Conservation (phyloP, 2,329 filamentous ascomycete genomes). For the Cordyceps cateniannulata region DNA sequence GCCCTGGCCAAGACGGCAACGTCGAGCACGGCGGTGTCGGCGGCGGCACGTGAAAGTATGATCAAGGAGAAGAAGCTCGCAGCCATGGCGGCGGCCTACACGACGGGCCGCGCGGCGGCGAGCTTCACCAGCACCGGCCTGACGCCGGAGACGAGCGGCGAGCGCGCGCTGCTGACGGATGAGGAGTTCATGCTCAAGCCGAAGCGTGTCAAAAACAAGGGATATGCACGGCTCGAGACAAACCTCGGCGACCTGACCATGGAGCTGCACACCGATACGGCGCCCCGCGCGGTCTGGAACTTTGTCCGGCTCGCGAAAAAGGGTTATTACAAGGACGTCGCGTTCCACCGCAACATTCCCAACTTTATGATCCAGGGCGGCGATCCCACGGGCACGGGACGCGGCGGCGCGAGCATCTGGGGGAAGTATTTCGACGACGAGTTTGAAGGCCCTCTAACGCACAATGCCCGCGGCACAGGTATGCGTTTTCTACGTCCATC, state of each 20-base stretch:
- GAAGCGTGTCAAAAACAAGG: constrained; percentile 79
- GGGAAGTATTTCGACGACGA: constrained; percentile 92
- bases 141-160: constrained; percentile 83
- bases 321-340: constrained; percentile 79
- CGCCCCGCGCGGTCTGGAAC: constrained; percentile 94
- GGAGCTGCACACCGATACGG: constrained; percentile 84
- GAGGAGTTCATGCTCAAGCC: constrained; percentile 97
- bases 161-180: constrained; percentile 78
- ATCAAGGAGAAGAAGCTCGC: constrained; percentile 55
- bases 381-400: constrained; percentile 85
- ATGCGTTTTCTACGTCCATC: constrained; percentile 28
- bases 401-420: constrained; percentile 88
- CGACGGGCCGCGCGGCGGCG: constrained; percentile 83
- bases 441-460: constrained; percentile 81
- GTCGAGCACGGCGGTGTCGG: constrained; percentile 5
- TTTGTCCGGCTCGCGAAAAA: constrained; percentile 83
- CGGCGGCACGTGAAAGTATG: constrained; percentile 27
- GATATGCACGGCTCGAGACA: constrained; percentile 85
- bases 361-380: constrained; percentile 98
- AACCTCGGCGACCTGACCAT: constrained; percentile 79
- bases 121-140: constrained; percentile 94
- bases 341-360: constrained; percentile 89
- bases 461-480: constrained; percentile 66
- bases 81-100: constrained; percentile 84
- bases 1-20: constrained; percentile 29